phyloP scores from a whole-genome alignment of 179 eudicot genomes.

The Nepenthes alata region DNA sequence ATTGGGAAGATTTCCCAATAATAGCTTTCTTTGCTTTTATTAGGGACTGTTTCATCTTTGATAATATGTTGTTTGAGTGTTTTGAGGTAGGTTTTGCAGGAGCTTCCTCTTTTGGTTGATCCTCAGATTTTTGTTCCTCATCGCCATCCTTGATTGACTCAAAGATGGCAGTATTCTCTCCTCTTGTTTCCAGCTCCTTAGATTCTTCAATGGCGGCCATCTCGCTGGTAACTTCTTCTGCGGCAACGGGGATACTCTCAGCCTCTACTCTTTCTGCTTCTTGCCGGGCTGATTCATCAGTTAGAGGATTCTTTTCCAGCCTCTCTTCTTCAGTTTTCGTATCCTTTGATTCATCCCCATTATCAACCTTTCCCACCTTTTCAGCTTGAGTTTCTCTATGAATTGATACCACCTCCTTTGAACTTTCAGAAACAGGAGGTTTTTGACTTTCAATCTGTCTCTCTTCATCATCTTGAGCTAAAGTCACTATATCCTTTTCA shows the following conservation, averaged over 20 bases:
- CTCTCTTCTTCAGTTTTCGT: constrained; percentile 3
- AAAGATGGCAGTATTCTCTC: too few species aligned
- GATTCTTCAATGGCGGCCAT: constrained; percentile 20
- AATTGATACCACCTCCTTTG: constrained; percentile 8
- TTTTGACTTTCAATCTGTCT: neutral
- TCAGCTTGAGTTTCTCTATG: neutral
- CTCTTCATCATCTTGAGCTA: neutral
- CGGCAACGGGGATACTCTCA: constrained; percentile 6
- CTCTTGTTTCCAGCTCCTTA: neutral
- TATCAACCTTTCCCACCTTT: constrained; percentile 7
- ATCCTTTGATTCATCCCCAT: neutral
- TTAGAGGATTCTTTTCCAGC: constrained; percentile 3
- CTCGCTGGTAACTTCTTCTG: constrained; percentile 19
- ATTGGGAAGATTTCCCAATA: constrained; percentile 56
- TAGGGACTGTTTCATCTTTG: constrained; percentile 71
- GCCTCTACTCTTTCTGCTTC: constrained; percentile 9
- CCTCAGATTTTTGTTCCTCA: constrained; percentile 9
- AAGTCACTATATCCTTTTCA: neutral
- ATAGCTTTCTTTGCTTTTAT: constrained; percentile 86
- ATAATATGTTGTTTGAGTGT: constrained; percentile 44
- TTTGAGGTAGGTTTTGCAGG: constrained; percentile 41
- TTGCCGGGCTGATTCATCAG: constrained; percentile 17
- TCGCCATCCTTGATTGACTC: constrained; percentile 7
- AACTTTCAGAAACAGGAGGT: neutral
- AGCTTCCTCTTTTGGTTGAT: constrained; percentile 35